Conservation (phyloP, 768 basidiomycete genomes). For the Rhodotorula taiwanensis region DNA sequence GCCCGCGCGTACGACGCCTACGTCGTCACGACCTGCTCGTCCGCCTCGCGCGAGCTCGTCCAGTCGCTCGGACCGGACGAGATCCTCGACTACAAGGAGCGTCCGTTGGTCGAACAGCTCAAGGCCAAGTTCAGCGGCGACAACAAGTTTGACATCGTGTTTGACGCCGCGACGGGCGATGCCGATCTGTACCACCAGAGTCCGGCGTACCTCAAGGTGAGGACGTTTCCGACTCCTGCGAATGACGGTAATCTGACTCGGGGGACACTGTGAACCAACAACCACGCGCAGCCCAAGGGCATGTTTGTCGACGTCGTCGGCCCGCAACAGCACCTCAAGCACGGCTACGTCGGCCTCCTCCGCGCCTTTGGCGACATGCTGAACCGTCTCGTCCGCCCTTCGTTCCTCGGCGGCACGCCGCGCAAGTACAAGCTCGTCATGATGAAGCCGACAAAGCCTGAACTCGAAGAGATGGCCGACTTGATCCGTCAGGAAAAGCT, state of each 20-base stretch:
- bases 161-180: slow-evolving; percentile 50
- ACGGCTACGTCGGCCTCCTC: not conserved
- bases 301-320: slow-evolving; percentile 52
- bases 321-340: not conserved
- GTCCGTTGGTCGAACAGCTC: slow-evolving; percentile 11
- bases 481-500: slow-evolving; percentile 52
- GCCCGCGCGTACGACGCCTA: slow-evolving; percentile 23
- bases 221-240: not conserved
- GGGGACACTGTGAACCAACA: not conserved
- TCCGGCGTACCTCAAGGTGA: slow-evolving; percentile 51
- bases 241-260: not conserved
- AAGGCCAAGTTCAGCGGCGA: slow-evolving; percentile 23
- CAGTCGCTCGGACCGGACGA: slow-evolving; percentile 7
- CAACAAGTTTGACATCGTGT: slow-evolving; percentile 52
- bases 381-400: slow-evolving; percentile 48
- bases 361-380: slow-evolving; percentile 16
- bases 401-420: slow-evolving; percentile 53
- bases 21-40: slow-evolving; percentile 31
- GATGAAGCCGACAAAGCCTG: slow-evolving; percentile 36
- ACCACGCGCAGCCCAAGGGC: slow-evolving; percentile 37
- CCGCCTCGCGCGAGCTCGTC: slow-evolving; percentile 18
- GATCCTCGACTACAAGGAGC: slow-evolving; percentile 24
- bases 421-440: slow-evolving; percentile 21
- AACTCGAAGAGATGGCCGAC: slow-evolving; percentile 38
- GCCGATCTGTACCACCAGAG: slow-evolving; percentile 50